Evolutionary conservation across 305 asterid species (phyloP), one percentile per base, ranked within the genome.

Genomic region (Stenogyne calaminthoides): DNA sequence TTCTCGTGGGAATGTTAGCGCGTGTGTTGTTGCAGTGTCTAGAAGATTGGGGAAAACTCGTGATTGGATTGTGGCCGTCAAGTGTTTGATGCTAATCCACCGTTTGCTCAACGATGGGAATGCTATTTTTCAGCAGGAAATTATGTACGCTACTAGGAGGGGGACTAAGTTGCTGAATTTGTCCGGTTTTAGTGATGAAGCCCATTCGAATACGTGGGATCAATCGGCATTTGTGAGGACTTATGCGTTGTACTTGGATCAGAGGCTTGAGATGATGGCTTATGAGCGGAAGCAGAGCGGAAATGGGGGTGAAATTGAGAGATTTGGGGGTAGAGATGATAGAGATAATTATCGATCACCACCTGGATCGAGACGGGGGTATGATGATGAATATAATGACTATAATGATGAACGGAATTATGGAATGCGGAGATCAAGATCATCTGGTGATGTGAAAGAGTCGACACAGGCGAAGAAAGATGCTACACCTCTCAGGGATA

Each of bases 181-280:
- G 85, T 84, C 95, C 0, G 96, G 88, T 85, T 92, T 90, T 55
- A 89, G 96, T 0, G 97, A 92, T 18, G 97, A 92, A 90, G 96
- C 98, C 1, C 96, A 92, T 81, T 88, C 97, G 0, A 87, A 76
- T 66, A 83, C 96, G 0, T 92, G 97, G 97, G 97, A 89, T 84
- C 95, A 87, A 67, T 89, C 97, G 2, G 91, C 96, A 20, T 92
- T 92, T 72, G 97, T 90, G 18, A 82, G 95, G 80, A 86, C 95
- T 11, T 92, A 80, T 42, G 97, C 91, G 0, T 74, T 86, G 74
- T 92, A 86, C 76, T 75, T 92, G 85, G 98, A 92, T 80, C 97
- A 92, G 88, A 80, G 90, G 81, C 81, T 89, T 76, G 98, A 92
- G 69, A 57, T 92, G 81, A 80, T 89, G 84, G 79, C 75, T 1